These are phyloP conservation scores for Phytophthora pluvialis DNA, from an alignment of 352 stramenopile genomes.

Conservation along the genomic window DNA sequence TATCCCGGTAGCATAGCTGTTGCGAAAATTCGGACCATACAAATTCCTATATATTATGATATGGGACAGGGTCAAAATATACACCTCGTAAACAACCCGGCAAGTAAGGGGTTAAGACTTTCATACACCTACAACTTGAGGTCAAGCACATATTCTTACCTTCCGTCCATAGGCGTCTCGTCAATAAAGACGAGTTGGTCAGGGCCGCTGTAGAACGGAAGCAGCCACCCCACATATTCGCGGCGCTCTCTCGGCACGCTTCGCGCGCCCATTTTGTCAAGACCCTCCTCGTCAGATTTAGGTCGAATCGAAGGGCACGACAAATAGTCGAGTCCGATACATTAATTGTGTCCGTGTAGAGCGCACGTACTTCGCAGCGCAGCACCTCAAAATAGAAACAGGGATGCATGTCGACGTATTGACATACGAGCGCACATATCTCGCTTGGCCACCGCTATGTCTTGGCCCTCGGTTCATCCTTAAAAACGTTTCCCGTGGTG, in stretches of 20 bases:
- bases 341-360: slow-evolving; percentile 1
- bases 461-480: background rate
- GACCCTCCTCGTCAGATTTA: slow-evolving; percentile 10
- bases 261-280: slow-evolving; percentile 15
- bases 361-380: background rate
- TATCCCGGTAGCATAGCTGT: no score
- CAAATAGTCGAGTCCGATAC: slow-evolving; percentile 16
- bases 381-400: background rate
- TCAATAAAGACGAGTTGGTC: slow-evolving; percentile 35
- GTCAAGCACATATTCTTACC: no score
- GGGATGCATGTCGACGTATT: slow-evolving; percentile 13
- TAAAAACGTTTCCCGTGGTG: slow-evolving; percentile 9
- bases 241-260: slow-evolving; percentile 7
- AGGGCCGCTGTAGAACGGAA: slow-evolving; percentile 27
- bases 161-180: no score
- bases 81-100: no score
- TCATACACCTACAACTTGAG: no score
- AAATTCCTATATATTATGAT: no score
- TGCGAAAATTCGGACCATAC: no score
- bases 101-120: no score
- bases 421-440: slow-evolving; percentile 9
- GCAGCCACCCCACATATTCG: slow-evolving; percentile 7
- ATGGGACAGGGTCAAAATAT: no score
- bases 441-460: slow-evolving; percentile 7
- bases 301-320: slow-evolving; percentile 4